These are phyloP conservation scores for Desmodesmus armatus DNA, from an alignment of 139 green algal genomes.

Conservation along the genomic window DNA sequence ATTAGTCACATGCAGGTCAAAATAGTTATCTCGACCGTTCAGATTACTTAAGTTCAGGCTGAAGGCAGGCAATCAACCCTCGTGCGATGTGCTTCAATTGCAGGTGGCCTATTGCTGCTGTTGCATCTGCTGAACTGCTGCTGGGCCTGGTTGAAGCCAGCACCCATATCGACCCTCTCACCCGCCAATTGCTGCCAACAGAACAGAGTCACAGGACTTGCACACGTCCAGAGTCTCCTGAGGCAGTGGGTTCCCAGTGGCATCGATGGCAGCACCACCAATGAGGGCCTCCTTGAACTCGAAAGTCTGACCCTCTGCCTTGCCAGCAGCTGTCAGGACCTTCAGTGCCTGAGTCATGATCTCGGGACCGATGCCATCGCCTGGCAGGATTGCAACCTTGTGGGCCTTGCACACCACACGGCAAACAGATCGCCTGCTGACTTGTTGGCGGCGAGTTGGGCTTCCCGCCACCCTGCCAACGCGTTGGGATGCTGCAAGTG, in stretches of 20 bases:
- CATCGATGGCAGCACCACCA: constrained; percentile 96
- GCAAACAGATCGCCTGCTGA: not conserved
- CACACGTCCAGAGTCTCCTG: constrained; percentile 87
- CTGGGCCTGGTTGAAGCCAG: not conserved
- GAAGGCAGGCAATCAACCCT: too few species aligned
- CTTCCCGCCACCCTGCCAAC: constrained; percentile 7
- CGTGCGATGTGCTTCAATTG: too few species aligned
- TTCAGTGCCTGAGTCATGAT: constrained; percentile 91
- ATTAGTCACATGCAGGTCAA: too few species aligned
- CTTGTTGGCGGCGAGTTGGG: constrained; percentile 22
- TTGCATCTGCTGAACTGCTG: not conserved
- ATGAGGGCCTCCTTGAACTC: constrained; percentile 88
- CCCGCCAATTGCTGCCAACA: constrained; percentile 94
- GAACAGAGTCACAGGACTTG: constrained; percentile 90
- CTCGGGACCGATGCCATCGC: constrained; percentile 98
- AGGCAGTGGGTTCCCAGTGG: constrained; percentile 87
- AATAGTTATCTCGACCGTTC: too few species aligned
- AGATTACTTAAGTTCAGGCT: too few species aligned
- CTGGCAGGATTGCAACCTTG: constrained; percentile 90
- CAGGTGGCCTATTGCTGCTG: not conserved
- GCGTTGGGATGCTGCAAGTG: constrained; percentile 1
- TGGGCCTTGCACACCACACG: constrained; percentile 53
- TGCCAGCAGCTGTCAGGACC: constrained; percentile 80
- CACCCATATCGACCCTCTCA: constrained; percentile 33
- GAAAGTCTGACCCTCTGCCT: constrained; percentile 80